A percentile compares a stretch with the other conserved stretches of the same genome.
phyloP scores from a whole-genome alignment of 805 yeast species.

The Candida silvicultrix region DNA sequence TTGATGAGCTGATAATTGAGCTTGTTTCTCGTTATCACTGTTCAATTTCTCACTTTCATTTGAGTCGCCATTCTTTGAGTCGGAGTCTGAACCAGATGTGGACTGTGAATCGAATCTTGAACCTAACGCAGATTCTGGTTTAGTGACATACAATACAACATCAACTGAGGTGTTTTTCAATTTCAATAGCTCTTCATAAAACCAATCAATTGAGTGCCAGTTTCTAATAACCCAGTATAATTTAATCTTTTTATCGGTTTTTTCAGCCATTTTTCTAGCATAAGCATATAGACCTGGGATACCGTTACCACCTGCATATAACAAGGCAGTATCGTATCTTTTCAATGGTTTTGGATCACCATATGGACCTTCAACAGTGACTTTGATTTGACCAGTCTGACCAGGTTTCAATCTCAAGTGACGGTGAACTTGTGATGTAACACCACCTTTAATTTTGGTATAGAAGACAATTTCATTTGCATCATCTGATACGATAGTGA shows the following conservation, averaged over 20 bases:
- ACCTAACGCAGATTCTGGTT: slow-evolving; percentile 1
- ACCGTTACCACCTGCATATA: slow-evolving; percentile 49
- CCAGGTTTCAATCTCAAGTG: slow-evolving; percentile 22
- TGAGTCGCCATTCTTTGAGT: not conserved
- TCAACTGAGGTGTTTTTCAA: slow-evolving; percentile 11
- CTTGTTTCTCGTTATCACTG: not conserved
- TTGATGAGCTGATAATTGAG: not conserved
- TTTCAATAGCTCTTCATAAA: slow-evolving; percentile 32
- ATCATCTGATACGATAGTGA: slow-evolving; percentile 45
- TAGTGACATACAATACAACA: slow-evolving; percentile 1
- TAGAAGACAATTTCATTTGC: slow-evolving; percentile 35
- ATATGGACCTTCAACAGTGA: slow-evolving; percentile 59
- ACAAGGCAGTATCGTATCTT: slow-evolving; percentile 32
- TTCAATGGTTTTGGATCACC: slow-evolving; percentile 35
- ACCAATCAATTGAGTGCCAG: slow-evolving; percentile 41
- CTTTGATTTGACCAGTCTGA: slow-evolving; percentile 20
- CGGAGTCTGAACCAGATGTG: not conserved
- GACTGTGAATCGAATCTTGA: not conserved
- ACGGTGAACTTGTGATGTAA: slow-evolving; percentile 26
- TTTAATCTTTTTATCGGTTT: slow-evolving; percentile 25
- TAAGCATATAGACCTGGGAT: slow-evolving; percentile 40
- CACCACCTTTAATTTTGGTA: slow-evolving; percentile 52
- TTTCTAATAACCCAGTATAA: slow-evolving; percentile 63
- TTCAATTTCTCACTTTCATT: not conserved
- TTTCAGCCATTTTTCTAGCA: slow-evolving; percentile 19